Conservation (phyloP, 2,329 filamentous ascomycete genomes). For the Fusarium denticulatum region DNA sequence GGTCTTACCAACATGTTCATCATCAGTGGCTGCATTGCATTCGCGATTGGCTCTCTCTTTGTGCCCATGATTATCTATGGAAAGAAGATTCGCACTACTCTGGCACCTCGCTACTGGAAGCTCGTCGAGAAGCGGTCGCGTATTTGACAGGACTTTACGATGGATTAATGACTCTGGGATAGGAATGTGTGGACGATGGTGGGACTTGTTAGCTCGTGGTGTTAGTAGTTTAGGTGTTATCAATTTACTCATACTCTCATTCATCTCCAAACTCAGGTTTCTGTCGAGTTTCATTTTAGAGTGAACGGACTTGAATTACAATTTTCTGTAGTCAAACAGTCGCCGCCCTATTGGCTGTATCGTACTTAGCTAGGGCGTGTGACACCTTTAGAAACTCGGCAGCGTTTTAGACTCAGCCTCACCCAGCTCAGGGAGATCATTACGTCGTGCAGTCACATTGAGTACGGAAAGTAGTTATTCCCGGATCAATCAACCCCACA, state of each 20-base stretch:
- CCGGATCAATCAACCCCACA: background rate
- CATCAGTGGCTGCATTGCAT: constrained; percentile 35
- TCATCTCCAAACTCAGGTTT: background rate
- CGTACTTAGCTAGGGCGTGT: background rate
- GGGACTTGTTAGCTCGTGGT: too few species aligned
- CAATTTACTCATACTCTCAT: background rate
- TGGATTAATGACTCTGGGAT: background rate
- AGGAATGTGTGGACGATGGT: background rate
- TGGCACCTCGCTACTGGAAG: constrained; percentile 40
- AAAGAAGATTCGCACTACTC: constrained; percentile 40
- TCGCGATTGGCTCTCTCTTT: constrained; percentile 38
- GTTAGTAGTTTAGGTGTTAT: background rate
- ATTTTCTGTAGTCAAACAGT: background rate
- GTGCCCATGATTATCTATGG: constrained; percentile 48
- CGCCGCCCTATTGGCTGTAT: background rate
- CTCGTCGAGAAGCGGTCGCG: constrained; percentile 29
- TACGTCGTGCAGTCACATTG: background rate
- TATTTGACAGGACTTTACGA: constrained; percentile 9
- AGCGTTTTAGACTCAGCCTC: background rate
- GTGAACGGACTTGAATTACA: background rate
- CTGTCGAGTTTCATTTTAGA: background rate
- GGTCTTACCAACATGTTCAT: constrained; percentile 46
- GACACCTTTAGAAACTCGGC: background rate
- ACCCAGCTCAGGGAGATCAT: background rate
- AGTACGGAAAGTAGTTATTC: background rate